Base-by-base conservation (phyloP, 805 yeast genomes). In the Saccharomyces cerevisiae region DNA sequence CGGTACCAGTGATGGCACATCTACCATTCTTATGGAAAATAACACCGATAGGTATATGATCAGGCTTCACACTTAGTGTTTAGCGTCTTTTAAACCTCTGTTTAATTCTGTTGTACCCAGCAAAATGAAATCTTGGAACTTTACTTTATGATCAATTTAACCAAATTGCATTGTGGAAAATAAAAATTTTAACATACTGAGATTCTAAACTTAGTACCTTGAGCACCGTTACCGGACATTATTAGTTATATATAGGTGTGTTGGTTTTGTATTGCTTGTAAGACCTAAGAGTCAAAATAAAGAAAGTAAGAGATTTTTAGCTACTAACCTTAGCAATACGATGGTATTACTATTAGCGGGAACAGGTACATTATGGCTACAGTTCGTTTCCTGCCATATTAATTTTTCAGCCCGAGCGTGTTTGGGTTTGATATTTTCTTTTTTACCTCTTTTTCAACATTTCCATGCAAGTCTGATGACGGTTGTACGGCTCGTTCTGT, bases 171-270 rank as follows among this genome's bases (percentile, higher is more conserved):
- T 22, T 14, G 17, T 46, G 30, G 30, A 46, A 22, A 10, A 27
- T 14, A 24, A 6, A 27, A 46, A 21, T 52, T 21, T 22, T 57
- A 67, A 87, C 96, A 79, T 88, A 88, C 96, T 79, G 99, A 90
- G 88, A 92, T 89, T 82, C 97, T 90, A 89, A 87, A 94, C 84
- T 92, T 92, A 87, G 90, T 94, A 84, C 99, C 97, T 79, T 96
- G 89, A 82, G 96, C 94, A 84, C 96, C 95, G 77, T 87, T 83
- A 75, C 87, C 87, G 74, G 90, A 85, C 92, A 86, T 86, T 77
- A 10, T 73, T 79, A 70, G 67, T 36, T 36, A 21, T 36, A 36
- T 36, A 36, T 36, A 24, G 43, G 43, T 36, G 17, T n/a, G 43
- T 36, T 17, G 41, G n/a, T 4, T 36, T 36, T 36, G 24, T 36